Conservation (phyloP, 306 rosid species). For the Cucumis cinereus region DNA sequence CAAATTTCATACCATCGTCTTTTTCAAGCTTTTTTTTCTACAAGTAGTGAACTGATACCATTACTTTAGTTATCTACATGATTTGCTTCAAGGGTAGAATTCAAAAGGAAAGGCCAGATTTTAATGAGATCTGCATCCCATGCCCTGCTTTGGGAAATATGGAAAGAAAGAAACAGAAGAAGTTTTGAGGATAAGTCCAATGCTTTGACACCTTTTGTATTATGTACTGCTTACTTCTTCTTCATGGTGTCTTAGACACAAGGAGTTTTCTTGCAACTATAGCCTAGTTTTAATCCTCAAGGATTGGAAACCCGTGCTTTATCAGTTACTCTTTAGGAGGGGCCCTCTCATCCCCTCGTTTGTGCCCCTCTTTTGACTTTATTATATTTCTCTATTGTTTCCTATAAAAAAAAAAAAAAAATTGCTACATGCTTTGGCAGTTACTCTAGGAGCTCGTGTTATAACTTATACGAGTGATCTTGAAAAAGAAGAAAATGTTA, state of each 20-base stretch:
- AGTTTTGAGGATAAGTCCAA: not conserved
- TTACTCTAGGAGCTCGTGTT: not conserved
- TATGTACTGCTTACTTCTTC: not conserved
- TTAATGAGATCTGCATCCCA: not conserved
- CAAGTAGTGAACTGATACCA: not conserved
- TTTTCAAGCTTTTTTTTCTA: not conserved
- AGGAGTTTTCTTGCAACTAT: not conserved
- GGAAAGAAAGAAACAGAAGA: not conserved
- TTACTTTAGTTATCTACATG: not conserved
- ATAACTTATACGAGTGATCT: not conserved
- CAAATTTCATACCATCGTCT: not conserved
- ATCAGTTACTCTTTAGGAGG: not conserved
- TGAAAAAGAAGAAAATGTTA: constrained; percentile 5
- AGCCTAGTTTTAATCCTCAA: not conserved
- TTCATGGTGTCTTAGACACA: not conserved
- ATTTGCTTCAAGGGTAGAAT: too few species aligned
- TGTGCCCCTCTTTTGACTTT: too few species aligned
- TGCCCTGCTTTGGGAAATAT: not conserved
- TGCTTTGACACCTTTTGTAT: not conserved
- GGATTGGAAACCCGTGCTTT: not conserved
- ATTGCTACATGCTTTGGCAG: not conserved
- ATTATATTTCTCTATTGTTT: too few species aligned
- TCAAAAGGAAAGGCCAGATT: too few species aligned
- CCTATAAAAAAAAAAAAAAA: too few species aligned
- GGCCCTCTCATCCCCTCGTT: too few species aligned